A percentile compares a stretch with the other conserved stretches of the same genome.
phyloP scores from a whole-genome alignment of 371 early-diverging fungal species.

The Syncephalis plumigaleata region DNA sequence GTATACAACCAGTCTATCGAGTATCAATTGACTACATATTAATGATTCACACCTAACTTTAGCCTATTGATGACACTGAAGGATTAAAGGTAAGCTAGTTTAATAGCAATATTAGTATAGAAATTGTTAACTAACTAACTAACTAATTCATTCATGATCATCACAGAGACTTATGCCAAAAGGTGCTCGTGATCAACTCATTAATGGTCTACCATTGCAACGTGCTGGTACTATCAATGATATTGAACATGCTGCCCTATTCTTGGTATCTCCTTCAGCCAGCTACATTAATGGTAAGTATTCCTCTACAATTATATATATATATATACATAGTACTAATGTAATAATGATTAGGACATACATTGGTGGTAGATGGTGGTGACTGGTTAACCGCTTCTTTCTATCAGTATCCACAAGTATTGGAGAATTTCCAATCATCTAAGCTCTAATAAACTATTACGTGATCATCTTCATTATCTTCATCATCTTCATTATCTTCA shows the following conservation, averaged over 20 bases:
- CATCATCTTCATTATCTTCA: too few relatives aligned
- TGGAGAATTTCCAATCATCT: not conserved
- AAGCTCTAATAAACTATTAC: too few relatives aligned
- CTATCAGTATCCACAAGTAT: slow-evolving; percentile 12
- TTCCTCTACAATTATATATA: not conserved
- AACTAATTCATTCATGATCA: too few relatives aligned
- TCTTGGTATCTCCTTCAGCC: slow-evolving; percentile 44
- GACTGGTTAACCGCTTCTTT: slow-evolving; percentile 22
- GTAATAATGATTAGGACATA: slow-evolving; percentile 14
- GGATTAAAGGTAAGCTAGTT: slow-evolving; percentile 19
- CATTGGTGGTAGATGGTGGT: slow-evolving; percentile 58
- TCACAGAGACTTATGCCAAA: slow-evolving; percentile 7
- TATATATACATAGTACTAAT: not conserved
- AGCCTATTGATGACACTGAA: slow-evolving; percentile 30
- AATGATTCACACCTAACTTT: not conserved
- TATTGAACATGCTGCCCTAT: slow-evolving; percentile 54
- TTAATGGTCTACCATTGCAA: slow-evolving; percentile 5
- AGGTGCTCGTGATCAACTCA: not conserved
- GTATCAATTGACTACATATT: not conserved
- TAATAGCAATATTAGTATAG: too few relatives aligned
- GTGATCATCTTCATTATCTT: too few relatives aligned
- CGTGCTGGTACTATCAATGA: slow-evolving; percentile 29
- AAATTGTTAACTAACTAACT: too few relatives aligned
- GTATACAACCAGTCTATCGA: too few relatives aligned
- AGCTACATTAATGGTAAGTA: slow-evolving; percentile 28